Evolutionary conservation across 2,329 filamentous ascomycete species (phyloP).

Genomic region (Parafenestella ontariensis): DNA sequence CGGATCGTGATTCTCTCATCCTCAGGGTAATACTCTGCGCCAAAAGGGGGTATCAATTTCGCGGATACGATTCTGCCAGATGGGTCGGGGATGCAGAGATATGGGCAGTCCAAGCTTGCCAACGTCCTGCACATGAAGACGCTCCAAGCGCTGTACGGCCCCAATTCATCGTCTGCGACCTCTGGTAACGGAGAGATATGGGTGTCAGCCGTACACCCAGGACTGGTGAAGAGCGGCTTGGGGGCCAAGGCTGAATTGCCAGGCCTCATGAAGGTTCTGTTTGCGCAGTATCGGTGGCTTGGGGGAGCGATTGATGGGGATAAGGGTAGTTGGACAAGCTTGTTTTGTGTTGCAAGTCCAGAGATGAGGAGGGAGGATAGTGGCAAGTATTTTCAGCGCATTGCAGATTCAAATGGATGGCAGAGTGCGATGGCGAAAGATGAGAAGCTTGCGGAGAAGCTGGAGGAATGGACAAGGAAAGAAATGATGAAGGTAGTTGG

Average conservation of each 20-base stretch:
- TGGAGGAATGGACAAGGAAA: neutral
- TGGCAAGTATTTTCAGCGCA: neutral
- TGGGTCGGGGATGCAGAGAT: slow-evolving; percentile 14
- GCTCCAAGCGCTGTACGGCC: slow-evolving; percentile 8
- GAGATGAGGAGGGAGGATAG: neutral
- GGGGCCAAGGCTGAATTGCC: neutral
- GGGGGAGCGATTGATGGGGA: neutral
- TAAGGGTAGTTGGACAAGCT: neutral
- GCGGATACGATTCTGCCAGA: slow-evolving; percentile 2
- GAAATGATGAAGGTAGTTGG: neutral
- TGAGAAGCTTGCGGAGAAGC: neutral
- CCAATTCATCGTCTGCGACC: slow-evolving; percentile 4
- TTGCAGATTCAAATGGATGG: slow-evolving; percentile 2
- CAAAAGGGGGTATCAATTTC: slow-evolving; percentile 19
- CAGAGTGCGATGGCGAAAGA: neutral
- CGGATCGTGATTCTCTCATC: slow-evolving; percentile 28
- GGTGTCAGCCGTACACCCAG: slow-evolving; percentile 21
- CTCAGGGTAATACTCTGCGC: slow-evolving; percentile 8
- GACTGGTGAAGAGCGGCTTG: slow-evolving; percentile 15
- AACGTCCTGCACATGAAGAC: slow-evolving; percentile 16
- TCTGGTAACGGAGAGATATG: slow-evolving; percentile 5
- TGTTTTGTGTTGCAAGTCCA: neutral
- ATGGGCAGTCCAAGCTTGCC: slow-evolving; percentile 27
- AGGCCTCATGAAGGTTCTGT: neutral
- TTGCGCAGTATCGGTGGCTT: neutral